A percentile compares a stretch with the other conserved stretches of the same genome.
Conservation (phyloP, 176 grass and related monocot genomes). For the Aechmea fasciata region DNA sequence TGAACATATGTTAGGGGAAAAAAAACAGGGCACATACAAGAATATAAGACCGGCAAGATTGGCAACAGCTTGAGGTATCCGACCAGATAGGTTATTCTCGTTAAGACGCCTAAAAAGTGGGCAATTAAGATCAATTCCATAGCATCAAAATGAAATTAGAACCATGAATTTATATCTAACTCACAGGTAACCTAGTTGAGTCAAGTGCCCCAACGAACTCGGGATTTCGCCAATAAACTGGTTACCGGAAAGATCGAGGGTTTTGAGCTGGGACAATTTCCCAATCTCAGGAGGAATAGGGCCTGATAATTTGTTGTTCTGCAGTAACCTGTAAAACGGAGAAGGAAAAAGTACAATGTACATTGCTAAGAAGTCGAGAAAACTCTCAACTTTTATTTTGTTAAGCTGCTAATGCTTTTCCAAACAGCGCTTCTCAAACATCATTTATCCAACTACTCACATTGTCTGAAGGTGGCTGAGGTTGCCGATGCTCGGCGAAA, state of each 20-base stretch:
- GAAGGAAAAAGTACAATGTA: background rate
- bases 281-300: conserved; percentile 73
- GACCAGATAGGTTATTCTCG: conserved; percentile 78
- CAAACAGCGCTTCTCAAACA: no score
- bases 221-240: conserved; percentile 80
- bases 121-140: conserved; percentile 20
- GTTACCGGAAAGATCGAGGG: conserved; percentile 89
- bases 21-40: conserved; percentile 53
- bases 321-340: conserved; percentile 54
- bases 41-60: conserved; percentile 87
- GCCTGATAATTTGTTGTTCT: conserved; percentile 91
- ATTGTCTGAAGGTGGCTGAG: conserved; percentile 83
- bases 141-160: background rate
- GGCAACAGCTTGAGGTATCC: conserved; percentile 67
- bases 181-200: conserved; percentile 82
- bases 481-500: conserved; percentile 79
- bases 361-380: background rate
- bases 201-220: conserved; percentile 61
- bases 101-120: conserved; percentile 65
- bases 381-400: background rate
- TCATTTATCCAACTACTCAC: conserved; percentile 19
- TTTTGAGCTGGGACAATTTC: conserved; percentile 60
- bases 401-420: background rate
- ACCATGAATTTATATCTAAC: conserved; percentile 19
- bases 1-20: conserved; percentile 1